Base-by-base conservation (phyloP, 331 rosid genomes). In the Malus hybrid region DNA sequence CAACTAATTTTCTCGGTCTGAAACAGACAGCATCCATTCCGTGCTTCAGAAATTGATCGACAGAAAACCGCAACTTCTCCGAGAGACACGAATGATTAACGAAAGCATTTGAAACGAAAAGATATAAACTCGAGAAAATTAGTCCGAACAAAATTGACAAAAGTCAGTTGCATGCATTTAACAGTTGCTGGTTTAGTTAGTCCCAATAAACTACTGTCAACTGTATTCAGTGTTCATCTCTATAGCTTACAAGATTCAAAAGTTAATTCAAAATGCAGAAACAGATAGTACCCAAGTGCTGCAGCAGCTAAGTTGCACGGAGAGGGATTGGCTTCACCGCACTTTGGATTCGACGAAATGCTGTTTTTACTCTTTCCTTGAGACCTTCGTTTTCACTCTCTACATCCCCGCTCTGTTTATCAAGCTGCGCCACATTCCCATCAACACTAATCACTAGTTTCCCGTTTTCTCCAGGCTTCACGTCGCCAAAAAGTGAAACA, bases 371-470 rank as follows among this genome's bases (percentile, higher is more conserved):
- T 86, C 92, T 89, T 82, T 93, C 96, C 82, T 86, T 93, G 15
- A 93, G 92, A 76, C 91, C 97, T 78, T 91, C 98, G 69, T 89
- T 91, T 80, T 90, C 91, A 81, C 97, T 86, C 78, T 88, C 93
- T 36, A 93, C 98, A 3, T 85, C 98, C 78, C 98, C 97, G 36
- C 83, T 91, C 66, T 87, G 89, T 81, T 90, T 91, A 76, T 93
- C 86, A 32, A 93, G 90, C 78, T 82, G 82, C 33, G 94, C 98
- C 56, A 89, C 86, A 82, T 81, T 88, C 65, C 96, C 98, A 81
- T 91, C 97, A 24, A 93, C 85, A 75, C 80, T 89, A n/a, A 91
- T 90, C 80, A 93, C 90, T 80, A 93, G 71, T 85, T 91, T 91
- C 60, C 97, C 96, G 54, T 91, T 87, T 75, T 86, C 96, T 73